Conservation (phyloP, 73 alveolate genomes). For the Paramecium tetraurelia region DNA sequence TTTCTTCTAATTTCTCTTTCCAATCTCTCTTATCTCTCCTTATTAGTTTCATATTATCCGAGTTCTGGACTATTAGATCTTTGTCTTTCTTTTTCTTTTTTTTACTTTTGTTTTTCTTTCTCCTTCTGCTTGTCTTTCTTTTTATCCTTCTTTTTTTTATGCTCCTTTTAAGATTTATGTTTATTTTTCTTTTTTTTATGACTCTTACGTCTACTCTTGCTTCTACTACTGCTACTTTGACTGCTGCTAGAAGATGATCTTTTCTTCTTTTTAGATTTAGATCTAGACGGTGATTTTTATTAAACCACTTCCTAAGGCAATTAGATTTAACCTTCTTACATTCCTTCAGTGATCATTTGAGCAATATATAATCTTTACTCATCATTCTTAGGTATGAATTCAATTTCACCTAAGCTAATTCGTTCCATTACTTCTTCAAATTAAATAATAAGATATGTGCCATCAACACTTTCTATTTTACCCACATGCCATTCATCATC, state of each 20-base stretch:
- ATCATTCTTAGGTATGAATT: conserved; percentile 27
- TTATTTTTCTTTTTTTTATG: conserved; percentile 39
- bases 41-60: conserved; percentile 45
- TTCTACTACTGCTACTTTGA: not conserved
- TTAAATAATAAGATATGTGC: conserved; percentile 7
- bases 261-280: conserved; percentile 2
- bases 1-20: conserved; percentile 49
- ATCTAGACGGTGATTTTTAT: not conserved
- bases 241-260: conserved; percentile 29
- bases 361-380: conserved; percentile 8
- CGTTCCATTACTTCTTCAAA: conserved; percentile 50
- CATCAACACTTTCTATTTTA: conserved; percentile 26
- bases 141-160: conserved; percentile 16
- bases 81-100: not conserved
- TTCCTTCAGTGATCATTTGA: conserved; percentile 16
- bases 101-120: not conserved
- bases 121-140: conserved; percentile 32
- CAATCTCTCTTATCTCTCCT: conserved; percentile 56
- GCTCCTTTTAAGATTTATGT: conserved; percentile 10
- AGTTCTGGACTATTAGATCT: not conserved
- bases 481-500: conserved; percentile 65
- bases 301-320: not conserved
- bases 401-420: conserved; percentile 53
- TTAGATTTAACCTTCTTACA: not conserved
- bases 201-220: not conserved